Percentiles rank a stretch among this genome's conserved stretches.
Conservation (phyloP, 2,329 filamentous ascomycete genomes). For the Didymella lethalis region DNA sequence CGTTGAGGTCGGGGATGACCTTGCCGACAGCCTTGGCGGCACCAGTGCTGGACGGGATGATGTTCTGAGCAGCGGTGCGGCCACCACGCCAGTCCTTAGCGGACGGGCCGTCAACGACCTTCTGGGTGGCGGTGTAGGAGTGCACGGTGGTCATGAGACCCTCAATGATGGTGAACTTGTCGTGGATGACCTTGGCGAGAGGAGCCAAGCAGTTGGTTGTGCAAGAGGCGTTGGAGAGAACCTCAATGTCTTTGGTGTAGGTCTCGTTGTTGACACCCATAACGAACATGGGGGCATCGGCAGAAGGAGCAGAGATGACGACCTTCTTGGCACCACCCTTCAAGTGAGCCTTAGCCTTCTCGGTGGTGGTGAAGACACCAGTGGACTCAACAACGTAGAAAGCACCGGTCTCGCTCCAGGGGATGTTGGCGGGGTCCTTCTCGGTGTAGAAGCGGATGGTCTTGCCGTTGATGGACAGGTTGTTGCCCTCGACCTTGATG, state of each 20-base stretch:
- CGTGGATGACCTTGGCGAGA: constrained; percentile 98
- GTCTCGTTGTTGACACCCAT: constrained; percentile 97
- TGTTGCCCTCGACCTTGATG: constrained; percentile 74
- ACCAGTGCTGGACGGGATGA: constrained; percentile 98
- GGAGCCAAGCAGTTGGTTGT: constrained; percentile 99
- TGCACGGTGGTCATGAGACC: constrained; percentile 99
- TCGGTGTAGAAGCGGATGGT: constrained; percentile 93
- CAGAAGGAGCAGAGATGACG: constrained; percentile 82
- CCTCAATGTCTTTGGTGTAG: constrained; percentile 88
- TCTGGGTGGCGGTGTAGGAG: constrained; percentile 99
- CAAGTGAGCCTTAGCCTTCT: constrained; percentile 94
- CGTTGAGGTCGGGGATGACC: constrained; percentile 97
- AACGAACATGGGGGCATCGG: constrained; percentile 99
- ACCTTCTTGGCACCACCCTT: constrained; percentile 98
- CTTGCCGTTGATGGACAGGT: constrained; percentile 92
- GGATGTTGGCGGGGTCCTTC: constrained; percentile 87
- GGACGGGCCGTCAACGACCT: constrained; percentile 98
- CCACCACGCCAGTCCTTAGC: constrained; percentile 99
- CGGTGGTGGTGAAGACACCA: constrained; percentile 98
- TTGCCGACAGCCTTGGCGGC: constrained; percentile 99
- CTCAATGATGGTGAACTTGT: constrained; percentile 97
- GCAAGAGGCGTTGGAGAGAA: constrained; percentile 99
- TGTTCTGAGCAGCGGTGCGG: constrained; percentile 98
- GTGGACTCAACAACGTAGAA: constrained; percentile 97
- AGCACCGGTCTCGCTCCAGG: constrained; percentile 86